These are phyloP conservation scores for Tetrapisispora arboricola DNA, from an alignment of 805 yeast species.

Conservation along the genomic window DNA sequence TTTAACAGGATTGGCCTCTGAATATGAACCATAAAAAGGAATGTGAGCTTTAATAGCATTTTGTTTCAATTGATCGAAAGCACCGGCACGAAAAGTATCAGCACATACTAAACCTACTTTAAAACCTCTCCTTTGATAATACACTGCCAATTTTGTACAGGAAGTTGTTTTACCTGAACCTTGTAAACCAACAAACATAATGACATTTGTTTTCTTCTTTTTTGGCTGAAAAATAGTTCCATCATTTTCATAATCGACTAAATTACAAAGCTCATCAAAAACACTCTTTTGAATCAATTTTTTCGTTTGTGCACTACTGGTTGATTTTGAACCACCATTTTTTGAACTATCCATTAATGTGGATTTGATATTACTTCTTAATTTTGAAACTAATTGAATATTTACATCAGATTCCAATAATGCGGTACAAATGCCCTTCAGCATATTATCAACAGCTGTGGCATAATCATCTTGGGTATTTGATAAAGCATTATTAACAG, in stretches of 20 bases:
- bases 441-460: slow-evolving; percentile 53
- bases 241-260: slow-evolving; percentile 56
- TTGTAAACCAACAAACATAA: slow-evolving; percentile 97
- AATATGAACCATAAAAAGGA: slow-evolving; percentile 90
- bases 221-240: slow-evolving; percentile 63
- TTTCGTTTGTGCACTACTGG: slow-evolving; percentile 48
- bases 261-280: slow-evolving; percentile 79
- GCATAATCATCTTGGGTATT: slow-evolving; percentile 46
- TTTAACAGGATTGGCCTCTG: slow-evolving; percentile 90
- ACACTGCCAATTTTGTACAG: slow-evolving; percentile 92
- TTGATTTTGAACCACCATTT: slow-evolving; percentile 9
- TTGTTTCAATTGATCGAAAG: slow-evolving; percentile 95
- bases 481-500: slow-evolving; percentile 55
- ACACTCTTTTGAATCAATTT: slow-evolving; percentile 81
- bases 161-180: slow-evolving; percentile 99
- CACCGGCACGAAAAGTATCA: slow-evolving; percentile 99
- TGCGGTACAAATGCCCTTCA: slow-evolving; percentile 86
- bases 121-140: slow-evolving; percentile 85
- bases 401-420: slow-evolving; percentile 91
- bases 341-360: slow-evolving; percentile 41
- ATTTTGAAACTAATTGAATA: slow-evolving; percentile 64
- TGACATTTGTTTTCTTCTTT: slow-evolving; percentile 67
- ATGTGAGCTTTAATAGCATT: slow-evolving; percentile 92
- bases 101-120: slow-evolving; percentile 97
- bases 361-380: slow-evolving; percentile 60